These are phyloP conservation scores for Atalantia buxifolia DNA, from an alignment of 345 rosid genomes.

Conservation along the genomic window DNA sequence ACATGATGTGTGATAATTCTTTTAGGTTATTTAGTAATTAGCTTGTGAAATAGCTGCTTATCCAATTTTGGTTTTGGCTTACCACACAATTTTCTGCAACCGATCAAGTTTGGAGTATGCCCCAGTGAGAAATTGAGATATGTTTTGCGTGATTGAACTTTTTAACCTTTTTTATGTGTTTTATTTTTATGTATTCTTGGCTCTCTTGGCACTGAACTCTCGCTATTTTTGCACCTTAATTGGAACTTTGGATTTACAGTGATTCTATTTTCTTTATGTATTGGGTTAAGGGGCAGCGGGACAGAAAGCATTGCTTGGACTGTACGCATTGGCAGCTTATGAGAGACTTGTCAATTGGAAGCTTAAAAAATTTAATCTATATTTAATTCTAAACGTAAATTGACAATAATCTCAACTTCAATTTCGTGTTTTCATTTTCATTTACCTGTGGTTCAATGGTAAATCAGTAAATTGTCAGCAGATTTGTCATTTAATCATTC, in stretches of 20 bases:
- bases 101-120: slow-evolving; percentile 14
- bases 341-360: no score
- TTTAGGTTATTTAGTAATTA: slow-evolving; percentile 40
- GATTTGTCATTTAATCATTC: no score
- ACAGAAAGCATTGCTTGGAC: no score
- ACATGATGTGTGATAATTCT: slow-evolving; percentile 52
- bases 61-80: slow-evolving; percentile 29
- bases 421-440: no score
- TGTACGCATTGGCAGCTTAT: no score
- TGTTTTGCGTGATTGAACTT: neutral
- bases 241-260: neutral
- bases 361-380: no score
- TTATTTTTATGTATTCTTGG: neutral
- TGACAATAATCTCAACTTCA: no score
- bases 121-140: neutral
- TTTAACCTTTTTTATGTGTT: neutral
- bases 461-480: no score
- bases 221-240: neutral
- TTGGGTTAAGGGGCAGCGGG: no score
- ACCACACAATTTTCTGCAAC: neutral
- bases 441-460: no score
- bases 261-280: neutral
- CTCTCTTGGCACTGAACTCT: no score
- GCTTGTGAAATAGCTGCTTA: slow-evolving; percentile 31
- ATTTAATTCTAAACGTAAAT: no score